Base-by-base conservation (phyloP, 192 early-diverging fungal genomes). In the Gonapodya sp. region DNA sequence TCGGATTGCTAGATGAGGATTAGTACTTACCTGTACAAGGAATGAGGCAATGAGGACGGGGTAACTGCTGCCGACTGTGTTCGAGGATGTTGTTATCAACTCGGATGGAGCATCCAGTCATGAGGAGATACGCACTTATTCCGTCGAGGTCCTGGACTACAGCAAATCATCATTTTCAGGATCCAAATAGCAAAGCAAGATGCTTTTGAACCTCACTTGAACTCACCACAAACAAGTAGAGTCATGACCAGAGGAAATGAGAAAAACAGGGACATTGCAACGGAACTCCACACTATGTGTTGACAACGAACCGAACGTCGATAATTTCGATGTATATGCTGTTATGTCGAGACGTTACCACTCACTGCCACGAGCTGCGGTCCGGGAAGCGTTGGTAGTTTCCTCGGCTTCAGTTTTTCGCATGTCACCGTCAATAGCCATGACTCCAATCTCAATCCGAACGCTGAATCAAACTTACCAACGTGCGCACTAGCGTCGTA, bases 401-500 rank as follows among this genome's bases (percentile, higher is more conserved):
- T 77, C 75, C 75, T 77, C 75, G 31, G 75, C n/a, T n/a, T n/a
- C n/a, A n/a, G n/a, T n/a, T n/a, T n/a, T n/a, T n/a, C n/a, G n/a
- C n/a, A n/a, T n/a, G n/a, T n/a, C n/a, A n/a, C n/a, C n/a, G n/a
- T n/a, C n/a, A n/a, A n/a, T n/a, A n/a, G n/a, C n/a, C n/a, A n/a
- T n/a, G n/a, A n/a, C n/a, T n/a, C n/a, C n/a, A n/a, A n/a, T n/a
- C n/a, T n/a, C n/a, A n/a, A n/a, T n/a, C n/a, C n/a, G n/a, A n/a
- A n/a, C n/a, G n/a, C n/a, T n/a, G n/a, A n/a, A n/a, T n/a, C n/a
- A n/a, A n/a, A n/a, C n/a, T n/a, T n/a, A n/a, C n/a, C 75, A 33
- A 77, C 34, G 75, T 77, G 75, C 2, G 75, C 75, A 18, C 30
- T 32, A 31, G 75, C 75, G 31, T 77, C 75, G 75, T 77, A 77